Conservation (phyloP, 2,329 filamentous ascomycete species). For the Aspergillus ibericus region DNA sequence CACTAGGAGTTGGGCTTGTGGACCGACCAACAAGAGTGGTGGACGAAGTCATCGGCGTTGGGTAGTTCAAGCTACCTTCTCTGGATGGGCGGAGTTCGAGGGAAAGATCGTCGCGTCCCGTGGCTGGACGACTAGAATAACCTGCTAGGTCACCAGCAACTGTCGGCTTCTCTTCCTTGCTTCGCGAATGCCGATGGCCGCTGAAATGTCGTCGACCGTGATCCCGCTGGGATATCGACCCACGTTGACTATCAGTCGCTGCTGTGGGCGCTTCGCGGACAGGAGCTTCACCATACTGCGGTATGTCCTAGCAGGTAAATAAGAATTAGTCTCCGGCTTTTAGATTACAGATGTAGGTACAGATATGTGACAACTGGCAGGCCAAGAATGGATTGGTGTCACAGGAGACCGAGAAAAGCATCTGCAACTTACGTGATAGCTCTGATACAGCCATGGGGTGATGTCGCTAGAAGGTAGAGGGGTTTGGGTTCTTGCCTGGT, state of each 20-base stretch:
- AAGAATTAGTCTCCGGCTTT: background rate
- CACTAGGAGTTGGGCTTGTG: slow-evolving; percentile 79
- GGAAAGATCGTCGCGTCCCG: slow-evolving; percentile 72
- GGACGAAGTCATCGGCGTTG: slow-evolving; percentile 53
- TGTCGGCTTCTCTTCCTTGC: slow-evolving; percentile 58
- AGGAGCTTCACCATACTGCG: slow-evolving; percentile 73
- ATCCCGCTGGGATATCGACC: slow-evolving; percentile 48
- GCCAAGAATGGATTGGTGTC: background rate
- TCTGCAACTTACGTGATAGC: slow-evolving; percentile 64
- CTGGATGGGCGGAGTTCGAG: slow-evolving; percentile 53
- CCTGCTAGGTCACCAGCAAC: slow-evolving; percentile 37
- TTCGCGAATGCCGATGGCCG: slow-evolving; percentile 48
- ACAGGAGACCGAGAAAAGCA: background rate
- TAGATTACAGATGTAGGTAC: background rate
- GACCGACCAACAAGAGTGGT: slow-evolving; percentile 61
- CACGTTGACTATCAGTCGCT: slow-evolving; percentile 67
- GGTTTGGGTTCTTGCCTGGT: slow-evolving; percentile 75
- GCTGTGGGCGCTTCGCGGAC: slow-evolving; percentile 65
- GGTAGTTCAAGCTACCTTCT: slow-evolving; percentile 46
- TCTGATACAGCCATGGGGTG: slow-evolving; percentile 95
- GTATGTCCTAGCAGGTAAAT: slow-evolving; percentile 61
- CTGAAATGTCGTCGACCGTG: slow-evolving; percentile 55
- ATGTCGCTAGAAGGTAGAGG: slow-evolving; percentile 88
- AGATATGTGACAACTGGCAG: background rate
- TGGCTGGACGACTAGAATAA: slow-evolving; percentile 67